phyloP scores from a whole-genome alignment of 78 protist species.

The Diacronema lutheri region DNA sequence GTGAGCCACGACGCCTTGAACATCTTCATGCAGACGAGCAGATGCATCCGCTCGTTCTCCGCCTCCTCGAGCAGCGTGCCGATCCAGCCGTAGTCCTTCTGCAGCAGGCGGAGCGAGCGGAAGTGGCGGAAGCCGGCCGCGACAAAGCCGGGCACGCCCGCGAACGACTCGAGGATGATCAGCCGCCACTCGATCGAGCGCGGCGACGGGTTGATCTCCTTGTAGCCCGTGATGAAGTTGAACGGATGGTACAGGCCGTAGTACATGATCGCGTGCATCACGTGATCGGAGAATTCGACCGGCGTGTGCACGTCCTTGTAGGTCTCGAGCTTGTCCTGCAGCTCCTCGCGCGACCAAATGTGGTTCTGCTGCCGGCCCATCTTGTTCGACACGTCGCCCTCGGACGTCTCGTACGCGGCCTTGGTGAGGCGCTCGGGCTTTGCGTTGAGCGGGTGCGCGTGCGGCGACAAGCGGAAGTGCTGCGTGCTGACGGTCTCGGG shows the following conservation, averaged over 20 bases:
- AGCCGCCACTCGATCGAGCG: slow-evolving; percentile 13
- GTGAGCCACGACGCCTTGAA: neutral
- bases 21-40: slow-evolving; percentile 63
- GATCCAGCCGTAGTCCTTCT: slow-evolving; percentile 69
- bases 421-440: neutral
- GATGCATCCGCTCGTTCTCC: slow-evolving; percentile 89
- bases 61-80: slow-evolving; percentile 60
- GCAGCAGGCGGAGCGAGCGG: slow-evolving; percentile 68
- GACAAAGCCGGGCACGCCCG: slow-evolving; percentile 80
- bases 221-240: slow-evolving; percentile 12
- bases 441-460: neutral
- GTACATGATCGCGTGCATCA: neutral
- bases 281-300: neutral
- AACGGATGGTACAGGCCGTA: neutral
- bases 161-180: slow-evolving; percentile 64
- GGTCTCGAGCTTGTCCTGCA: neutral
- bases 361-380: slow-evolving; percentile 23
- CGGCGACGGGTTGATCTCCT: neutral
- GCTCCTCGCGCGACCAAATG: slow-evolving; percentile 14
- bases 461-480: neutral
- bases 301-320: neutral
- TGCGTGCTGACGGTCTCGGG: neutral
- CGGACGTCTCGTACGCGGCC: neutral
- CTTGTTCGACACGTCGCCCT: neutral
- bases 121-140: slow-evolving; percentile 80